A percentile compares a stretch with the other conserved stretches of the same genome.
These are phyloP conservation scores for Paracorniculantispora psalliotae DNA, from an alignment of 2,329 filamentous ascomycete genomes.

Conservation along the genomic window DNA sequence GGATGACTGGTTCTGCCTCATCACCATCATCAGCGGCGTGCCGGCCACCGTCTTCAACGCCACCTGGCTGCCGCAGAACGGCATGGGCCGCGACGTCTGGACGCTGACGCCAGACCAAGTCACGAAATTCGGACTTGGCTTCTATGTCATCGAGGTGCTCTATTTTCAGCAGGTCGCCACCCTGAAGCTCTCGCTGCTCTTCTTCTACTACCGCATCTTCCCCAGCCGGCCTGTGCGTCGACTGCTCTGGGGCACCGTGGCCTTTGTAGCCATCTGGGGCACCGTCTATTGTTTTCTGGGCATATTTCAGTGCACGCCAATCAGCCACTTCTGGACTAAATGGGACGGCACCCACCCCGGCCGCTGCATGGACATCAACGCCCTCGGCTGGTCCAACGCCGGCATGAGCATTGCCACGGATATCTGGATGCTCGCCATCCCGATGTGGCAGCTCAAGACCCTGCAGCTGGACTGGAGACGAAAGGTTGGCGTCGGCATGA, in stretches of 20 bases:
- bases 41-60: constrained; percentile 22
- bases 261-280: constrained; percentile 27
- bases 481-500: constrained; percentile 37
- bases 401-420: constrained; percentile 38
- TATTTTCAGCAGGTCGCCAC: constrained; percentile 35
- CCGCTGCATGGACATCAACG: constrained; percentile 35
- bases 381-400: constrained; percentile 39
- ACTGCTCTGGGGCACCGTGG: constrained; percentile 28
- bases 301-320: constrained; percentile 35
- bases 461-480: constrained; percentile 35
- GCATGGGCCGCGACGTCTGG: constrained; percentile 33
- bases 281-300: constrained; percentile 27
- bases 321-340: constrained; percentile 35
- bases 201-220: constrained; percentile 40
- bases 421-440: constrained; percentile 37
- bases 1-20: constrained; percentile 26
- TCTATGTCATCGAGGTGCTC: constrained; percentile 31
- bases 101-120: constrained; percentile 22
- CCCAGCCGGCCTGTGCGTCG: constrained; percentile 23
- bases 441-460: constrained; percentile 31
- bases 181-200: constrained; percentile 36
- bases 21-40: constrained; percentile 19
- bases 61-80: constrained; percentile 21
- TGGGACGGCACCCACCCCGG: constrained; percentile 38
- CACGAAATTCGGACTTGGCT: constrained; percentile 24